Evolutionary conservation across 176 grass and related monocot genomes (phyloP).

Genomic region (Neostapfia colusana): DNA sequence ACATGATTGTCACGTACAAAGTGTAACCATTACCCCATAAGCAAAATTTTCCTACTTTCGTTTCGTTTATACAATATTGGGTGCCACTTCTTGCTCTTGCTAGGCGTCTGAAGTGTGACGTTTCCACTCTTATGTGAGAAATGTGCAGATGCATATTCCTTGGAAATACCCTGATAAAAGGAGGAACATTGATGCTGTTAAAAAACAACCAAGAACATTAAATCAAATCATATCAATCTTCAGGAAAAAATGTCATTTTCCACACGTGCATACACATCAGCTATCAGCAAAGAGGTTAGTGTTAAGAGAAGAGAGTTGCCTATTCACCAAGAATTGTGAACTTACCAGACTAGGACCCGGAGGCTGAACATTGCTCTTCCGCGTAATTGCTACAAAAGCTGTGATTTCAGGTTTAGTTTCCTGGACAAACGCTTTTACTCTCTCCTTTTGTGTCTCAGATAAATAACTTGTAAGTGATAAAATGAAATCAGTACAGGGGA

Average conservation of each 20-base stretch:
- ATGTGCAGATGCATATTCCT: constrained; percentile 26
- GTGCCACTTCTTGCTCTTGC: constrained; percentile 46
- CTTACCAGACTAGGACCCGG: constrained; percentile 4
- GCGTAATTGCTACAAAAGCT: constrained; percentile 31
- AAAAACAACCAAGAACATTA: not conserved
- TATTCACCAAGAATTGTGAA: not conserved
- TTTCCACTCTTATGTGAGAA: constrained; percentile 10
- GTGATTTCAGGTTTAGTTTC: constrained; percentile 15
- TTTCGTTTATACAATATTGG: constrained; percentile 25
- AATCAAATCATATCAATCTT: no score
- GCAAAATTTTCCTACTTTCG: not conserved
- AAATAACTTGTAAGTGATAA: constrained; percentile 1
- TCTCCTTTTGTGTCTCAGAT: constrained; percentile 24
- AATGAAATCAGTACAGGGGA: constrained; percentile 18
- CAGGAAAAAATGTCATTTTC: no score
- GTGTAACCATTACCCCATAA: constrained; percentile 41
- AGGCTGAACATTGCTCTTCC: constrained; percentile 18
- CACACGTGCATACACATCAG: not conserved
- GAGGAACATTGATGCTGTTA: not conserved
- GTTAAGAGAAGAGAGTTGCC: not conserved
- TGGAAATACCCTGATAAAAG: constrained; percentile 33
- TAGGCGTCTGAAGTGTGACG: constrained; percentile 26
- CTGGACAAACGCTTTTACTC: constrained; percentile 8
- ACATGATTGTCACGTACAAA: constrained; percentile 53
- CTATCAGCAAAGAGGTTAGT: not conserved